These are phyloP conservation scores for Pleurozium schreberi DNA, from an alignment of 225 moss, liverwort and hornwort genomes.

Conservation along the genomic window DNA sequence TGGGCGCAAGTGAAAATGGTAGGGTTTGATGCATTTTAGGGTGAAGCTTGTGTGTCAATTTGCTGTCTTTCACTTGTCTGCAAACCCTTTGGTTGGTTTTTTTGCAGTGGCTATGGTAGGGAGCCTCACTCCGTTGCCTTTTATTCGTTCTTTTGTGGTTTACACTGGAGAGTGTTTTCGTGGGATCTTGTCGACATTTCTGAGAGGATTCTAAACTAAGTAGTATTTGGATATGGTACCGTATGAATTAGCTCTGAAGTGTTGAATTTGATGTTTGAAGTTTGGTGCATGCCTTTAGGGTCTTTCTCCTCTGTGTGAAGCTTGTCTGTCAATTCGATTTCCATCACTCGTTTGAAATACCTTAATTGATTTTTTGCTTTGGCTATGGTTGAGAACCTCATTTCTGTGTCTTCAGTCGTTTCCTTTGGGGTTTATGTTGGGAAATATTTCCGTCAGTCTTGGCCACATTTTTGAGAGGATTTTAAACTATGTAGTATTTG, in stretches of 20 bases:
- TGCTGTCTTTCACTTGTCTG: neutral
- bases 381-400: neutral
- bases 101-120: neutral
- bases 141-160: neutral
- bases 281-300: neutral
- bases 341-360: neutral
- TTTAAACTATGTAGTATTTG: neutral
- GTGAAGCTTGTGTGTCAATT: neutral
- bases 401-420: neutral
- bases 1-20: conserved; percentile 58
- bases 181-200: neutral
- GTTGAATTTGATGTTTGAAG: neutral
- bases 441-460: neutral
- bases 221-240: neutral
- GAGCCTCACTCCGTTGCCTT: neutral
- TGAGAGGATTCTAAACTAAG: neutral
- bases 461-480: neutral
- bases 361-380: neutral
- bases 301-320: neutral
- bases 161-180: neutral
- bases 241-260: neutral
- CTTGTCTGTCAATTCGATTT: neutral
- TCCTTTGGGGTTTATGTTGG: neutral
- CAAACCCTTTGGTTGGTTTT: neutral
- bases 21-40: neutral